Conservation (phyloP, 1,284 basidiomycete genomes). For the Fomitopsis betulina region DNA sequence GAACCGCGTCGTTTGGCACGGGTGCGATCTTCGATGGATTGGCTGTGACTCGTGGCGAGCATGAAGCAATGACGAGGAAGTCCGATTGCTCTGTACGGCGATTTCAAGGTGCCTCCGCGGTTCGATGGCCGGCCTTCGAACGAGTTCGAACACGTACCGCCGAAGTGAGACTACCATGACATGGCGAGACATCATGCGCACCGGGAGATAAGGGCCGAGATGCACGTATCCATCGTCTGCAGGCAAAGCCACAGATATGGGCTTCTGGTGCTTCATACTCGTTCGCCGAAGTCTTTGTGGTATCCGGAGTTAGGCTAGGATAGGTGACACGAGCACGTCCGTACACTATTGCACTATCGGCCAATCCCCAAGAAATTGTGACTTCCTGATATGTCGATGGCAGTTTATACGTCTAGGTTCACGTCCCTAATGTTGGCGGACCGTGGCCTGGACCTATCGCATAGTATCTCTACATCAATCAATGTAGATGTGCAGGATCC, state of each 20-base stretch:
- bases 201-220: slow-evolving; percentile 2
- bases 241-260: background rate
- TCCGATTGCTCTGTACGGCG: background rate
- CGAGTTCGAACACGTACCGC: background rate
- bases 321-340: background rate
- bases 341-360: background rate
- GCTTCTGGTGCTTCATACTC: background rate
- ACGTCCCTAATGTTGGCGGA: background rate
- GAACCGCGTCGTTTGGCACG: background rate
- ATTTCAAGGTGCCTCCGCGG: background rate
- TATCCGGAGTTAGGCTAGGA: background rate
- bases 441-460: background rate
- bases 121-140: background rate
- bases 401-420: background rate
- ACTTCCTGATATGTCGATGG: background rate
- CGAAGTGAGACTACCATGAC: background rate
- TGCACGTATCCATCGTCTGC: background rate
- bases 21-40: background rate
- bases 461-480: background rate
- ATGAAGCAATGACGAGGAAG: background rate
- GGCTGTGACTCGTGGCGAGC: background rate
- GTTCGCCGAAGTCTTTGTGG: background rate
- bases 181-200: background rate
- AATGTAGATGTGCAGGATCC: no score
- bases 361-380: background rate